Evolutionary conservation across 441 rosid genomes (phyloP).

Genomic region (Melastoma candidum): DNA sequence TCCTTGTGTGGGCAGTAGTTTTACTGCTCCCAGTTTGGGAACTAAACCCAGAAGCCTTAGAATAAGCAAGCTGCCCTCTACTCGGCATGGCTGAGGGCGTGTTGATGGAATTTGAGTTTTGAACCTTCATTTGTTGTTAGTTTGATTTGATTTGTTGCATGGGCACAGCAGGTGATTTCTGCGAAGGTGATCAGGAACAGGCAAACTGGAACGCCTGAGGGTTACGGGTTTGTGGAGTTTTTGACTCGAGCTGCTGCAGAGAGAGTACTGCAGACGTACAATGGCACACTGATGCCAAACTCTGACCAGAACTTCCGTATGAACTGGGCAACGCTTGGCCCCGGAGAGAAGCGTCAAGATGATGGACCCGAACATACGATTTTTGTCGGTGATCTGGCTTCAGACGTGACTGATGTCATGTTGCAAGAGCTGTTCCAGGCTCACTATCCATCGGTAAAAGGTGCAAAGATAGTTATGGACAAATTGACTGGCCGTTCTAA

Average conservation of each 20-base stretch:
- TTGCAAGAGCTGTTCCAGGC: constrained; percentile 69
- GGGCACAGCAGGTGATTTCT: constrained; percentile 32
- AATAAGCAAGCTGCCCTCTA: too few relatives aligned
- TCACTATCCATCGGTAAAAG: constrained; percentile 62
- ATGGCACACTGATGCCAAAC: constrained; percentile 56
- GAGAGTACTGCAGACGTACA: constrained; percentile 46
- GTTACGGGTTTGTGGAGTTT: constrained; percentile 91
- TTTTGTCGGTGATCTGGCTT: constrained; percentile 76
- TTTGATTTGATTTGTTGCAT: not conserved
- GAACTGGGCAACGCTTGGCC: constrained; percentile 68
- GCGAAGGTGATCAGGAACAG: constrained; percentile 82
- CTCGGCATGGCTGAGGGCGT: too few relatives aligned
- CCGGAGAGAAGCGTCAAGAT: constrained; percentile 66
- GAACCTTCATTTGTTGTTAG: not conserved
- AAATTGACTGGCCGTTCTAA: constrained; percentile 66
- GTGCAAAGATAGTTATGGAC: constrained; percentile 88
- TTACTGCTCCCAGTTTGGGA: too few relatives aligned
- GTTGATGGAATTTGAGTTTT: too few relatives aligned
- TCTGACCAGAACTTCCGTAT: constrained; percentile 57
- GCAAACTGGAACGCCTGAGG: constrained; percentile 57
- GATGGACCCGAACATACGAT: constrained; percentile 60
- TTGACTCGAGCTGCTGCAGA: constrained; percentile 57
- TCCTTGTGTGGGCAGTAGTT: too few relatives aligned
- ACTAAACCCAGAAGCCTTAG: too few relatives aligned
- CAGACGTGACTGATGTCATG: constrained; percentile 64